Evolutionary conservation across 2,329 filamentous ascomycete species (phyloP).

Genomic region (Colletotrichum melonis): DNA sequence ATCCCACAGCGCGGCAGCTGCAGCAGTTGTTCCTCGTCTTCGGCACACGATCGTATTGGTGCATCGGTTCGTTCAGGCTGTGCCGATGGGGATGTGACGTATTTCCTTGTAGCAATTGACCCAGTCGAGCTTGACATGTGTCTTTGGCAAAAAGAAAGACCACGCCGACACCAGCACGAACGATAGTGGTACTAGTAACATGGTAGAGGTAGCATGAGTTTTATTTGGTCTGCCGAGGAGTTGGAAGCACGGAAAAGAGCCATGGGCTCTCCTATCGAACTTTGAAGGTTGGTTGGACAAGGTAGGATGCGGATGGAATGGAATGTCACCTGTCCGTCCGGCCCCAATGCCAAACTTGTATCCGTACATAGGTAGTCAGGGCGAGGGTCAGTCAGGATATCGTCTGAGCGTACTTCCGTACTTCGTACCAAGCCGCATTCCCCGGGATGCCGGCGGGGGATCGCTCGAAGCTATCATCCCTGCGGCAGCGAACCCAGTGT

Average conservation of each 20-base stretch:
- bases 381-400: not conserved
- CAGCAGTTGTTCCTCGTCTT: not conserved
- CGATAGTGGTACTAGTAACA: slow-evolving; percentile 4
- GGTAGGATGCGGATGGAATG: not conserved
- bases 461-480: slow-evolving; percentile 23
- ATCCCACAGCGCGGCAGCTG: not conserved
- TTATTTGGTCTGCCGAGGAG: not conserved
- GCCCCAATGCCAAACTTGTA: not conserved
- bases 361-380: not conserved
- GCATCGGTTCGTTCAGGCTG: slow-evolving; percentile 19
- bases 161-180: slow-evolving; percentile 1
- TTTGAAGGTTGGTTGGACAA: not conserved
- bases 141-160: not conserved
- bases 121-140: not conserved
- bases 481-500: slow-evolving; percentile 15
- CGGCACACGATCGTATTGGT: not conserved
- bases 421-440: slow-evolving; percentile 21
- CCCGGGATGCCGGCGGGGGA: slow-evolving; percentile 18
- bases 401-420: slow-evolving; percentile 5
- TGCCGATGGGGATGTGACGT: not conserved
- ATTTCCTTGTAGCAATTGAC: not conserved
- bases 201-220: not conserved
- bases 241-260: not conserved
- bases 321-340: slow-evolving; percentile 10
- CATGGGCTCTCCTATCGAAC: not conserved